Evolutionary conservation across 768 basidiomycete genomes (phyloP), one percentile per base, ranked within the genome.

Genomic region (Mrakia frigida): DNA sequence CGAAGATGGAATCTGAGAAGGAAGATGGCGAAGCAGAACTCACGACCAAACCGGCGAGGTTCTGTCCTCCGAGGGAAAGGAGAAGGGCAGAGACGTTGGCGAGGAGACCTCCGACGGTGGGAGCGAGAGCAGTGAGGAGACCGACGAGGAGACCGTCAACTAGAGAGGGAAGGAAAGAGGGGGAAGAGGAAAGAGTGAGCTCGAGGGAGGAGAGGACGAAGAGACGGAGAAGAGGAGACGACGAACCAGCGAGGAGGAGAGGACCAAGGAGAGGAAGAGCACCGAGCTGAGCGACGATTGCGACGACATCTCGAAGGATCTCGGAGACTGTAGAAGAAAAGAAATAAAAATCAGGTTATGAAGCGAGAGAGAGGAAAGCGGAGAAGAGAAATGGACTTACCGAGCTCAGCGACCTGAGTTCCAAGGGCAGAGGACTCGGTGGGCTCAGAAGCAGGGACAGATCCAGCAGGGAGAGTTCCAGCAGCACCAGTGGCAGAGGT

Each of bases 321-420:
- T 61, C 52, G 75, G 56, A 70, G 68, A 76, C 69, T 39, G 52
- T 39, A 43, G 43, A 14, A 43, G 33, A 31, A 67, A 25, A 70
- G 50, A n/a, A 39, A 33, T 18, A 46, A 59, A 60, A 52, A 69
- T 23, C 25, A 65, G 23, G 28, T 59, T 21, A 31, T 59, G 10
- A 21, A 59, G 23, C 23, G 16, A 11, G 28, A 59, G 28, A 21
- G n/a, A 2, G 56, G 25, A 59, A 21, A 25, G 56, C 16, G 56
- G 11, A 2, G 56, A n/a, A 25, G 18, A 2, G 31, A 59, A 7
- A 9, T 6, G 56, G n/a, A 63, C 61, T 1, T 5, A 63, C 61
- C 31, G 63, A 67, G 63, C 7, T 18, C 39, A 33, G 63, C 37
- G 63, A 67, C 63, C 63, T 67, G 23, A 13, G 31, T 63, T 63